phyloP scores from a whole-genome alignment of 176 grass and related monocot species.

The Elymus sibiricus region DNA sequence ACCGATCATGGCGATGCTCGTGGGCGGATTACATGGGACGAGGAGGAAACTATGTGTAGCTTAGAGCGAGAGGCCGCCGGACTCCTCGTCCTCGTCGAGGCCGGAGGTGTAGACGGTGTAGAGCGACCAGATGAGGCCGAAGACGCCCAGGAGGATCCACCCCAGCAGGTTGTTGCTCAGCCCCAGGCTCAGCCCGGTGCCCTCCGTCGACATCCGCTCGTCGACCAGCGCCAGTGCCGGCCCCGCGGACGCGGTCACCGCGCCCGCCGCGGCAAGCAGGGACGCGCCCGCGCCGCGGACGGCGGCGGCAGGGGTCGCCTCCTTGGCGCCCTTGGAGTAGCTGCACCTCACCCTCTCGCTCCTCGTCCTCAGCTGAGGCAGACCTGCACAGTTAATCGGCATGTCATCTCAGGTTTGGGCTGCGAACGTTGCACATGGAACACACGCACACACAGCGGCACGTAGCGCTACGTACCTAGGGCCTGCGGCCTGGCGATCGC shows the following conservation, averaged over 20 bases:
- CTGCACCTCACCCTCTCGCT: conserved; percentile 60
- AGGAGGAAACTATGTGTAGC: background rate
- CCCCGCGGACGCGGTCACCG: conserved; percentile 40
- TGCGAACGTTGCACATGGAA: background rate
- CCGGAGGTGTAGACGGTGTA: conserved; percentile 82
- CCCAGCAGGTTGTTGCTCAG: conserved; percentile 94
- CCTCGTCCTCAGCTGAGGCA: conserved; percentile 61
- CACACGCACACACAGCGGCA: background rate
- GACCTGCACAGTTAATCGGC: conserved; percentile 34
- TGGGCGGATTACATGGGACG: background rate
- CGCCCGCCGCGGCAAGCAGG: conserved; percentile 40
- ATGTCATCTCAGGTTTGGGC: background rate
- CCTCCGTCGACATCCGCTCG: conserved; percentile 90
- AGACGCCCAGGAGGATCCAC: conserved; percentile 83
- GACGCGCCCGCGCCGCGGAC: conserved; percentile 26
- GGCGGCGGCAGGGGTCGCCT: conserved; percentile 7
- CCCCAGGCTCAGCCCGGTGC: conserved; percentile 89
- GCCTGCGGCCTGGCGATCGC: conserved; percentile 34
- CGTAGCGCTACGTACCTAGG: conserved; percentile 30
- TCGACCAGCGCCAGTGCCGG: conserved; percentile 87
- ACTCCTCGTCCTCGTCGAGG: conserved; percentile 97
- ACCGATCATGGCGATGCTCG: conserved; percentile 9
- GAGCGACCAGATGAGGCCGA: conserved; percentile 95
- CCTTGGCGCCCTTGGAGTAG: conserved; percentile 52
- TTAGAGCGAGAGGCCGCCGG: conserved; percentile 77